phyloP scores from a whole-genome alignment of 352 stramenopile species.

The Phytophthora fragariae region DNA sequence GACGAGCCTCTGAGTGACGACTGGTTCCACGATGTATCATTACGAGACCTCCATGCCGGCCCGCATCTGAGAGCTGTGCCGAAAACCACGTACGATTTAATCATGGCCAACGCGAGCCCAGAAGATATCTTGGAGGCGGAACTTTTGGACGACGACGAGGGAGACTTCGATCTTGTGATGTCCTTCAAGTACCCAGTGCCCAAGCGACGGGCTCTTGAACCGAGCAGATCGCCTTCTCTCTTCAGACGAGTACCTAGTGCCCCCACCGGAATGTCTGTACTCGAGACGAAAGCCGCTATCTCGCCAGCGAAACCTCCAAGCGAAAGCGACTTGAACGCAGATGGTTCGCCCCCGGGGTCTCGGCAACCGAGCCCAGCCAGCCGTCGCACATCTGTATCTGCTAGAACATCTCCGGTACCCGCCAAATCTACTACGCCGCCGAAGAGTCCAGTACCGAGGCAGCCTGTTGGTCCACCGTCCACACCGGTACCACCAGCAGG shows the following conservation, averaged over 20 bases:
- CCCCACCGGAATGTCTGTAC: constrained; percentile 2
- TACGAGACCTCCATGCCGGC: constrained; percentile 7
- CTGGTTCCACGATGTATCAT: constrained; percentile 49
- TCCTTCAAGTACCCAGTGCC: constrained; percentile 40
- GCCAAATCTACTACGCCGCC: constrained; percentile 1
- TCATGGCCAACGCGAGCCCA: constrained; percentile 39
- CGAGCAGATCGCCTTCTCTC: constrained; percentile 7
- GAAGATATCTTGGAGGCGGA: constrained; percentile 47
- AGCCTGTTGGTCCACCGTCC: not conserved
- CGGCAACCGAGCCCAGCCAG: constrained; percentile 6
- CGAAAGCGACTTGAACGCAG: not conserved
- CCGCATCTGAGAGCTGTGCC: constrained; percentile 1
- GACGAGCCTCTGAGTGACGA: constrained; percentile 49
- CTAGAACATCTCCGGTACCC: constrained; percentile 8
- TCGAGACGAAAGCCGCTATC: not conserved
- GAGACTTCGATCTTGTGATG: constrained; percentile 39
- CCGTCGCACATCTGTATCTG: constrained; percentile 5
- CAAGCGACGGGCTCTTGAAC: constrained; percentile 14
- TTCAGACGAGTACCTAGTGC: constrained; percentile 16
- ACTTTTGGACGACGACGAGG: constrained; percentile 33
- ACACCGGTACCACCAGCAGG: constrained; percentile 11
- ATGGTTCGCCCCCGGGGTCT: not conserved
- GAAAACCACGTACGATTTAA: constrained; percentile 40
- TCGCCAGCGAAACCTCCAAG: not conserved
- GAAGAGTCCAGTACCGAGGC: not conserved